Evolutionary conservation across 345 rosid genomes (phyloP).

Genomic region (Moringa oleifera): DNA sequence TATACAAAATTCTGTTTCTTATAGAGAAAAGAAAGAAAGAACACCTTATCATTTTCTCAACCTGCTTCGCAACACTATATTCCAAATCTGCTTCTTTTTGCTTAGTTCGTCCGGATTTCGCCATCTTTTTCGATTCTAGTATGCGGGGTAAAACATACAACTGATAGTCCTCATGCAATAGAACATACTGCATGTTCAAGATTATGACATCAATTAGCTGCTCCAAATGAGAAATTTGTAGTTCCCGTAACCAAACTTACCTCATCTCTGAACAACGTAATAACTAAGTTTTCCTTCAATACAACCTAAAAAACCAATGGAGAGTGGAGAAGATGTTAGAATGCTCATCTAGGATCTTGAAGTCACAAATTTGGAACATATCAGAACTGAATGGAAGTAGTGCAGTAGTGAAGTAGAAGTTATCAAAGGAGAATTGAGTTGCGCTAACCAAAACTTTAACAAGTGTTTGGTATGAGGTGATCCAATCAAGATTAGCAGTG

Average conservation of each 20-base stretch:
- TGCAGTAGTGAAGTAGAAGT: neutral
- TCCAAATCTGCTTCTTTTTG: slow-evolving; percentile 95
- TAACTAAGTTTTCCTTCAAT: slow-evolving; percentile 85
- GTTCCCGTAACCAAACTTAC: slow-evolving; percentile 29
- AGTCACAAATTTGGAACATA: neutral
- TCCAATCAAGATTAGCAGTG: too few species aligned
- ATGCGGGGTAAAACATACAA: slow-evolving; percentile 93
- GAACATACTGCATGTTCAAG: slow-evolving; percentile 57
- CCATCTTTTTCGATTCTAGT: slow-evolving; percentile 95
- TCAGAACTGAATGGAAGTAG: neutral
- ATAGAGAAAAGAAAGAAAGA: too few species aligned
- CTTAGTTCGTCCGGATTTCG: slow-evolving; percentile 91
- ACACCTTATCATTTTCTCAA: slow-evolving; percentile 96
- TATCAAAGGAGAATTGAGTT: too few species aligned
- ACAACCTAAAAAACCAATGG: slow-evolving; percentile 62
- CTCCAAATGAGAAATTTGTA: slow-evolving; percentile 2
- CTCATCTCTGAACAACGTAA: slow-evolving; percentile 91
- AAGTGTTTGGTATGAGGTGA: too few species aligned
- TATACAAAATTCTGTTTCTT: too few species aligned
- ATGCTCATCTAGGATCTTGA: neutral
- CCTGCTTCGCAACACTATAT: slow-evolving; percentile 98
- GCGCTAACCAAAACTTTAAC: too few species aligned
- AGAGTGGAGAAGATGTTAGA: neutral
- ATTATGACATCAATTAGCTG: slow-evolving; percentile 27
- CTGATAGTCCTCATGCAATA: slow-evolving; percentile 95